phyloP scores from a whole-genome alignment of 2,329 filamentous ascomycete species.

The Hawksworthiomyces lignivorus region DNA sequence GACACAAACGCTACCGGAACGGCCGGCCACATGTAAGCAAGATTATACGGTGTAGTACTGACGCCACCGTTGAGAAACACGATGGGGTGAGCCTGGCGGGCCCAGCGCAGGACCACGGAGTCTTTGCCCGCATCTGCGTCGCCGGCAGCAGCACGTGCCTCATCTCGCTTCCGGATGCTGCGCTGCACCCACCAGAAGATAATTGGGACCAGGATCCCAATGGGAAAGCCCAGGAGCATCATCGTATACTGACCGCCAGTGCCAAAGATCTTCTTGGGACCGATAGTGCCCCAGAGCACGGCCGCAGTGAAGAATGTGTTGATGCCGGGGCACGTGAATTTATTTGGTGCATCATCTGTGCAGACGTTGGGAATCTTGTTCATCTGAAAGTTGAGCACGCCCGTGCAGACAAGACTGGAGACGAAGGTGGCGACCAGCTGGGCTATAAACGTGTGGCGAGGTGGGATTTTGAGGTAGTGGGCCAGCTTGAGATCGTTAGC shows the following conservation, averaged over 20 bases:
- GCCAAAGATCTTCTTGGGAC: constrained; percentile 44
- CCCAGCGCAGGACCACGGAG: neutral
- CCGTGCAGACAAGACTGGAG: constrained; percentile 27
- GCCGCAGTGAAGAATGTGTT: constrained; percentile 54
- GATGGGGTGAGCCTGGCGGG: constrained; percentile 30
- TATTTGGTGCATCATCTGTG: constrained; percentile 35
- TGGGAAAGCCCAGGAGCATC: constrained; percentile 41
- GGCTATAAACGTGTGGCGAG: constrained; percentile 27
- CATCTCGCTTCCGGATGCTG: neutral
- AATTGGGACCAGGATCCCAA: constrained; percentile 38
- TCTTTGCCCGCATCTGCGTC: neutral
- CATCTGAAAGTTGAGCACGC: constrained; percentile 26
- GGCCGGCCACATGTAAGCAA: constrained; percentile 36
- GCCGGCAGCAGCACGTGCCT: neutral
- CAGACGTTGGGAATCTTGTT: constrained; percentile 35
- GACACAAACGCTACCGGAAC: constrained; percentile 33
- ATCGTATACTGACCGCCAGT: constrained; percentile 39
- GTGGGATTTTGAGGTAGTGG: constrained; percentile 25
- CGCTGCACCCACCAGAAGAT: constrained; percentile 29
- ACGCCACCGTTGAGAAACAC: constrained; percentile 29
- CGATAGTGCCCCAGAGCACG: constrained; percentile 55
- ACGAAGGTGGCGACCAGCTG: constrained; percentile 30
- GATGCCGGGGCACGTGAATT: constrained; percentile 50
- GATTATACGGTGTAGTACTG: constrained; percentile 30
- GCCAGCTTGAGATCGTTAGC: constrained; percentile 22